A percentile compares a stretch with the other conserved stretches of the same genome.
phyloP scores from a whole-genome alignment of 768 basidiomycete genomes.

The Mrakia blollopis region DNA sequence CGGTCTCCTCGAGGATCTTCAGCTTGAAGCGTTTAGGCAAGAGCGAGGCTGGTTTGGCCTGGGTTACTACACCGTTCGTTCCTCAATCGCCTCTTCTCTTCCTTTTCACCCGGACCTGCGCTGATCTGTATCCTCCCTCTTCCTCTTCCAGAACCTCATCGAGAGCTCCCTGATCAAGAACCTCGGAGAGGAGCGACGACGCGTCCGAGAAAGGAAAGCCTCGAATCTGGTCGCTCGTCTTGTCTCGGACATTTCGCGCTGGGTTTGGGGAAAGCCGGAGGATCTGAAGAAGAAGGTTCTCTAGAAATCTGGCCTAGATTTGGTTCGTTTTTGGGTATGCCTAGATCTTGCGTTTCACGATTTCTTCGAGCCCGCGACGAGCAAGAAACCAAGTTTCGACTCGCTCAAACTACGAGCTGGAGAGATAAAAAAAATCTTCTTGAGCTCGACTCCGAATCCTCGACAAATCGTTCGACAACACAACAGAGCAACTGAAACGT shows the following conservation, averaged over 20 bases:
- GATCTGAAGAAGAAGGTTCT: constrained; percentile 1
- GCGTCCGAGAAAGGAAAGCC: neutral
- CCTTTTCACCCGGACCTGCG: too few relatives aligned
- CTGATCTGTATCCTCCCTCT: too few relatives aligned
- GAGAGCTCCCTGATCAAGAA: neutral
- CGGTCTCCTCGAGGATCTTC: neutral
- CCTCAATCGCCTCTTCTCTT: too few relatives aligned
- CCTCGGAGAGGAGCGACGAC: neutral
- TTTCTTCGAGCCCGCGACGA: too few relatives aligned
- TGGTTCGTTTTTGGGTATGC: neutral
- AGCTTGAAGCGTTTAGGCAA: neutral
- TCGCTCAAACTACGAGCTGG: too few relatives aligned
- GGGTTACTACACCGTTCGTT: neutral
- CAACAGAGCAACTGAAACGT: too few relatives aligned
- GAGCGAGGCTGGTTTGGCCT: neutral
- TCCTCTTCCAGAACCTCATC: neutral
- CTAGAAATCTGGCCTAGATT: too few relatives aligned
- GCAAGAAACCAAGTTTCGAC: too few relatives aligned
- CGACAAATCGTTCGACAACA: too few relatives aligned
- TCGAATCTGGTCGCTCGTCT: neutral
- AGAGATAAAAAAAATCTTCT: too few relatives aligned
- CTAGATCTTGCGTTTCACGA: too few relatives aligned
- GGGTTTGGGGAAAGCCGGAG: neutral
- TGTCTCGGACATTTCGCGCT: neutral
- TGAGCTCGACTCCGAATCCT: too few relatives aligned